Evolutionary conservation across 495 filamentous ascomycete species (phyloP), one percentile per base, ranked within the genome.

Genomic region (Astrothelium subdiscretum): DNA sequence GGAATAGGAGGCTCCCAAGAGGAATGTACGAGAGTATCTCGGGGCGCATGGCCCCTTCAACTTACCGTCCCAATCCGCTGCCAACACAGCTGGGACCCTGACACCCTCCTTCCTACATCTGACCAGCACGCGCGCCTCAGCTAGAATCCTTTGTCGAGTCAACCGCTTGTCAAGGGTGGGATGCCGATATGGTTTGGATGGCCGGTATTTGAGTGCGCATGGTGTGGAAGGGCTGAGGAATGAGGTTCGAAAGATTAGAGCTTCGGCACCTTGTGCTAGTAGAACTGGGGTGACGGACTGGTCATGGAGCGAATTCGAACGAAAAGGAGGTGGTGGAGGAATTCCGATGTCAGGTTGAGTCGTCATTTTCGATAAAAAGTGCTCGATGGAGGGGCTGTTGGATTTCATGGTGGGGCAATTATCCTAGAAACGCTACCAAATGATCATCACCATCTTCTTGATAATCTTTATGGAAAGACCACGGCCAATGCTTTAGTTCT

Each of bases 241-340:
- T 66, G 81, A 84, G 10, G 92, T 92, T 67, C 82, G 83, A 87
- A 92, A 97, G 71, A 98, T 80, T 69, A 91, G 89, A 54, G 88
- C 90, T 83, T 98, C 94, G 73, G 94, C 94, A 77, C 94, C 94
- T 80, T 97, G 94, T 40, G 87, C 83, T 63, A 97, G 81, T 69
- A 94, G 78, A 18, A 35, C 35, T 29, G 62, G 38, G 5, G 60
- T 40, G 1, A 59, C n/a, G 48, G 62, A 65, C 20, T 54, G 48
- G 24, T 54, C 48, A 11, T 76, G 72, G 64, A 79, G 75, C 57
- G 82, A 77, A 40, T 83, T 80, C 68, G 83, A 75, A 69, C 78
- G 79, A 80, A 89, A 86, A 59, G 83, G 85, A 20, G 78, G 65
- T 24, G 89, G 89, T 65, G 88, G 87, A 61, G 80, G 29, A 3